Evolutionary conservation across 164 flowering plant genomes (phyloP).

Genomic region (Malania oleifera): DNA sequence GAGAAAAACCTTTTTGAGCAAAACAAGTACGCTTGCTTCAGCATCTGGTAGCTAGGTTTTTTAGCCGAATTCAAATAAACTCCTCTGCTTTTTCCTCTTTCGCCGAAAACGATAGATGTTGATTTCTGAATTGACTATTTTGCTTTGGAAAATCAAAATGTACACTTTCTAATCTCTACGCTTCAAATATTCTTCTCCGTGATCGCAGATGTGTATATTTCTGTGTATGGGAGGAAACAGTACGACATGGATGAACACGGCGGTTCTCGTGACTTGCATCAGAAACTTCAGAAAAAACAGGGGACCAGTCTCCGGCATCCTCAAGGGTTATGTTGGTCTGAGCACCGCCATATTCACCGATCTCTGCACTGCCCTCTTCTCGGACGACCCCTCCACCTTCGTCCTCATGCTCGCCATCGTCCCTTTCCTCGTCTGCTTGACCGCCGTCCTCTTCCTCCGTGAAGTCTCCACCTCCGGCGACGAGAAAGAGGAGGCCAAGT

Average conservation of each 20-base stretch:
- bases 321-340: slow-evolving; percentile 79
- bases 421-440: slow-evolving; percentile 58
- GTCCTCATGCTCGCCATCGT: slow-evolving; percentile 61
- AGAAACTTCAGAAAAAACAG: slow-evolving; percentile 71
- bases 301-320: slow-evolving; percentile 84
- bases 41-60: too few species aligned
- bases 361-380: slow-evolving; percentile 58
- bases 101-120: too few species aligned
- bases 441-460: slow-evolving; percentile 63
- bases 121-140: too few species aligned
- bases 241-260: slow-evolving; percentile 98
- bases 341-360: slow-evolving; percentile 93
- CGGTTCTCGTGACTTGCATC: slow-evolving; percentile 77
- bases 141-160: background rate
- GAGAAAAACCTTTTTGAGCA: too few species aligned
- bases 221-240: slow-evolving; percentile 94
- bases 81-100: too few species aligned
- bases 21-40: too few species aligned
- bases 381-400: slow-evolving; percentile 49
- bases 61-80: too few species aligned
- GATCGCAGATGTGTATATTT: slow-evolving; percentile 65
- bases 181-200: too few species aligned
- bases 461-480: slow-evolving; percentile 37
- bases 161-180: too few species aligned
- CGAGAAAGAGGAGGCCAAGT: slow-evolving; percentile 32